phyloP scores from a whole-genome alignment of 164 flowering plant species.

The Vitis rupestris region DNA sequence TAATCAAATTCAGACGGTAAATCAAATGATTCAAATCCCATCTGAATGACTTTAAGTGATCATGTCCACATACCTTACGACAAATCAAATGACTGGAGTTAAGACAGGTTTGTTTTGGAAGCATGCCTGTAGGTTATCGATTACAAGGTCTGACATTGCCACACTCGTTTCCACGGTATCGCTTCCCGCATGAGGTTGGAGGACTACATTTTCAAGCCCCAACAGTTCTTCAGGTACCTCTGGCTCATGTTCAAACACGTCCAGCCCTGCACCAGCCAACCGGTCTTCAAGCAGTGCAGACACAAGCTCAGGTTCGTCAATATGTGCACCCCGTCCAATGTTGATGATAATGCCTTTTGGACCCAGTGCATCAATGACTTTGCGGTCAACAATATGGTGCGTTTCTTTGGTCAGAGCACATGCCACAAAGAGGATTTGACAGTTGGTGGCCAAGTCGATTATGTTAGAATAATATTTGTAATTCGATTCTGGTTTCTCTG shows the following conservation, averaged over 20 bases:
- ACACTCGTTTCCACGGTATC: conserved; percentile 47
- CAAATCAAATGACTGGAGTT: conserved; percentile 50
- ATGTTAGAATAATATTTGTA: conserved; percentile 65
- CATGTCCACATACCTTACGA: neutral
- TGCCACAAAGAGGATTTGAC: conserved; percentile 65
- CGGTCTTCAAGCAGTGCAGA: conserved; percentile 63
- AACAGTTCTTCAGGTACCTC: conserved; percentile 45
- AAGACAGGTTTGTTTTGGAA: conserved; percentile 41
- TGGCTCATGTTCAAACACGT: conserved; percentile 64
- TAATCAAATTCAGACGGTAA: too few species aligned
- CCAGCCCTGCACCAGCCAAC: conserved; percentile 65
- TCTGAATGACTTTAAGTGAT: too few species aligned
- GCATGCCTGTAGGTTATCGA: conserved; percentile 57
- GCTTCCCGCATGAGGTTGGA: conserved; percentile 53
- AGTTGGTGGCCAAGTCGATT: conserved; percentile 59
- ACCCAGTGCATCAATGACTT: conserved; percentile 77
- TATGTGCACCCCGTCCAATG: conserved; percentile 47
- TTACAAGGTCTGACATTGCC: conserved; percentile 64
- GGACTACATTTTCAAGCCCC: conserved; percentile 54
- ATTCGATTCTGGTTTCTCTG: conserved; percentile 43
- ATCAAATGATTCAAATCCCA: too few species aligned
- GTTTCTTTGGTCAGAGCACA: conserved; percentile 78
- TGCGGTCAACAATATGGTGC: conserved; percentile 63
- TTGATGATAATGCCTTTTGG: conserved; percentile 60
- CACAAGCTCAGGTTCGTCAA: conserved; percentile 60